A percentile compares a stretch with the other conserved stretches of the same genome.
These are phyloP conservation scores for Volvox africanus DNA, from an alignment of 139 green algal genomes.

Conservation along the genomic window DNA sequence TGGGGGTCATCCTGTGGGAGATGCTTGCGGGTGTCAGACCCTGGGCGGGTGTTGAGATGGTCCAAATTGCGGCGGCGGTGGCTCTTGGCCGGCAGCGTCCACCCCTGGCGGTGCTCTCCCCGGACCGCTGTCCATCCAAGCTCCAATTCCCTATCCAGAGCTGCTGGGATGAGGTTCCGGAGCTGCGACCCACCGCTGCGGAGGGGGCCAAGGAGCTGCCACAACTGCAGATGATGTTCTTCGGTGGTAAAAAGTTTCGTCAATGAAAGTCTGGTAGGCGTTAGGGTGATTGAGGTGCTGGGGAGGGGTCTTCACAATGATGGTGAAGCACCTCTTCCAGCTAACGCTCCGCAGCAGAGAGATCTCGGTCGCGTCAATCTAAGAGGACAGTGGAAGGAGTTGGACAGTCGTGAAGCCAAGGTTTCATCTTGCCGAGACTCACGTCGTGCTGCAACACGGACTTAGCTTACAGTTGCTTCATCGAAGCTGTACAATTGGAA, in stretches of 20 bases:
- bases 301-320: too few species aligned
- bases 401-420: too few species aligned
- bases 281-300: too few species aligned
- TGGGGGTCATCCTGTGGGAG: constrained; percentile 4
- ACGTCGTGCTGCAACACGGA: too few species aligned
- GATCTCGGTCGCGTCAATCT: too few species aligned
- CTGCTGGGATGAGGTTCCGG: constrained; percentile 10
- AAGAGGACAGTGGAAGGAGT: too few species aligned
- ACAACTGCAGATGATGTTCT: neutral
- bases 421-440: too few species aligned
- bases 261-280: too few species aligned
- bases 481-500: too few species aligned
- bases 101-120: neutral
- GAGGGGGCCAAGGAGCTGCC: constrained; percentile 27
- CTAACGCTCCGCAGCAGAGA: constrained; percentile 65
- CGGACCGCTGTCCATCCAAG: neutral
- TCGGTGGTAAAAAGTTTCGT: too few species aligned
- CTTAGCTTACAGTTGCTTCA: too few species aligned
- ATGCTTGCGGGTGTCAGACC: neutral
- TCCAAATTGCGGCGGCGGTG: neutral
- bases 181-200: neutral
- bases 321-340: constrained; percentile 77
- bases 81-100: neutral
- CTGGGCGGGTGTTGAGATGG: neutral
- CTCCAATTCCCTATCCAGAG: neutral